Base-by-base conservation (phyloP, 768 basidiomycete species). In the Phanerodontia chrysosporium region DNA sequence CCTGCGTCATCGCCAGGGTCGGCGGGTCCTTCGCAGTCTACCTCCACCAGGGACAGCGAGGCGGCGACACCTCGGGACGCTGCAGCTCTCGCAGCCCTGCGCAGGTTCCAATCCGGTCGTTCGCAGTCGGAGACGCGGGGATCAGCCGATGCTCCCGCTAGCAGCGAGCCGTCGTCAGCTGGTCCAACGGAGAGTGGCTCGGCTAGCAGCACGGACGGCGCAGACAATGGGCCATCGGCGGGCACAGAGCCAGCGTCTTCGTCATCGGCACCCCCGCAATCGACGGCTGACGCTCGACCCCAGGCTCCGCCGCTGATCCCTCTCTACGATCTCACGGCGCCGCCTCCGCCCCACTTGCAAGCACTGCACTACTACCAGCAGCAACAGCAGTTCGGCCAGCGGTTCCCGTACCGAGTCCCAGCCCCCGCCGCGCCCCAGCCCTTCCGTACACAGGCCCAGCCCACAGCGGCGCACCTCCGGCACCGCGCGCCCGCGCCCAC, bases 51-150 rank as follows among this genome's bases (percentile, higher is more conserved):
- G 45, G 56, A 55, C 55, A 49, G 61, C 65, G 65, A 62, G 4
- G 30, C 64, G 32, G 60, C 66, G 10, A 60, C 67, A 51, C 70
- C 74, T 35, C 76, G 78, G 60, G 77, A 79, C 45, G 86, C 85
- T 1, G 89, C 90, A 22, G 85, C 85, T 36, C 75, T 78, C 39
- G 90, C 91, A 13, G 88, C 89, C 2, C 63, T 89, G 59, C 80
- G 81, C 59, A 79, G 89, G 58, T 69, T 76, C 48, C 73, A 68
- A 45, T 60, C 51, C 1, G 39, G 53, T 9, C 51, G 55, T 13
- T 28, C 44, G 14, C 58, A 46, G 30, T 51, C 58, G 8, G 42
- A 32, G 52, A 55, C 61, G 27, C 48, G 60, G 60, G 42, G 64
- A 42, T 42, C 32, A 14, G 56, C 54, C 8, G 54, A 48, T 16